These are phyloP conservation scores for Infundibulicybe gibba DNA, from an alignment of 768 basidiomycete genomes.

Conservation along the genomic window DNA sequence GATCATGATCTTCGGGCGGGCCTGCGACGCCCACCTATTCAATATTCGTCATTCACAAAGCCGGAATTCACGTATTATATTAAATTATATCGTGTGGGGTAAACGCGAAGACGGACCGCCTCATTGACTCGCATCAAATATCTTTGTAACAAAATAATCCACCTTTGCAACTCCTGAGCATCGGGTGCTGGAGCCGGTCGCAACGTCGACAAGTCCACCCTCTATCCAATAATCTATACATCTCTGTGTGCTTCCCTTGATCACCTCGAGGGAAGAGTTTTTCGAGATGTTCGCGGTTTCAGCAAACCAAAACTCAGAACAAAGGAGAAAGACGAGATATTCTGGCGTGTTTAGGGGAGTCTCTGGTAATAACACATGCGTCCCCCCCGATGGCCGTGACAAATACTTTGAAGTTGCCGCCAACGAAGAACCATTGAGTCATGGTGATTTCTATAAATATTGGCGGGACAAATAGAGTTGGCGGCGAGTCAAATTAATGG, in stretches of 20 bases:
- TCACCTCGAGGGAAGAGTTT: constrained; percentile 22
- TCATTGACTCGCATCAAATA: constrained; percentile 59
- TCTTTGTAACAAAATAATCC: constrained; percentile 52
- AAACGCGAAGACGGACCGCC: constrained; percentile 37
- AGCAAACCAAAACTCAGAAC: constrained; percentile 18
- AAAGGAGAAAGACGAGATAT: constrained; percentile 28
- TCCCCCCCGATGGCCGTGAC: constrained; percentile 41
- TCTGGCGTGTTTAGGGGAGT: constrained; percentile 36
- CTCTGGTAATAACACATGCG: constrained; percentile 33
- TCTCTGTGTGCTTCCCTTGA: constrained; percentile 26
- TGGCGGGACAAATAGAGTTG: no score
- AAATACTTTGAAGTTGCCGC: constrained; percentile 97
- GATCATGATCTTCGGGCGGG: no score
- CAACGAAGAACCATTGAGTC: constrained; percentile 89
- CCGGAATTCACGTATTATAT: no score
- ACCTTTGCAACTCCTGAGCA: constrained; percentile 52
- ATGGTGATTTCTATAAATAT: no score
- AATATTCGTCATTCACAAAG: no score
- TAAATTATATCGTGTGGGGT: no score
- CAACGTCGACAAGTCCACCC: constrained; percentile 49
- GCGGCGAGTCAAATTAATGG: no score
- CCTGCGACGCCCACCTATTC: no score
- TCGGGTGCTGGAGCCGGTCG: constrained; percentile 45
- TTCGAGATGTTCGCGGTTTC: neutral
- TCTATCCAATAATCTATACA: constrained; percentile 48